Conservation (phyloP, 2,329 filamentous ascomycete species). For the Mollisia scopiformis region DNA sequence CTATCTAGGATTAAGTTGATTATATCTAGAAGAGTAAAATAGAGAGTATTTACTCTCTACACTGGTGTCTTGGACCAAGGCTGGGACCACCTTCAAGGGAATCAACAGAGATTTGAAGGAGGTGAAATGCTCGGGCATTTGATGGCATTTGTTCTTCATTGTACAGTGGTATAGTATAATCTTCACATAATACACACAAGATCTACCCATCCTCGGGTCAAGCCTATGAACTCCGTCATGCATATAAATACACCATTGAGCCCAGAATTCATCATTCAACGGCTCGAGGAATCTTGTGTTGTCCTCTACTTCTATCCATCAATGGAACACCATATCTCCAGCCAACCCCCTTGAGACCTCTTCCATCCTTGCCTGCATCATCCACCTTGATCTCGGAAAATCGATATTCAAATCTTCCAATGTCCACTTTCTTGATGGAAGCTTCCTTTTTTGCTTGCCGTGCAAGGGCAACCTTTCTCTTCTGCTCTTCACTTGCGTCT, state of each 20-base stretch:
- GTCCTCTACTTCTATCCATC: constrained; percentile 64
- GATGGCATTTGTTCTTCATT: constrained; percentile 1
- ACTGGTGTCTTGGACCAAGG: too few relatives aligned
- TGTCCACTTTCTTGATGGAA: constrained; percentile 48
- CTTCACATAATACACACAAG: constrained; percentile 16
- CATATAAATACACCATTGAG: constrained; percentile 13
- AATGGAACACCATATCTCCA: constrained; percentile 67
- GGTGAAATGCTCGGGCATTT: neutral
- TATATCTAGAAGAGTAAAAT: too few relatives aligned
- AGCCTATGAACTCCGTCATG: constrained; percentile 10
- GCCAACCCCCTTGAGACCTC: constrained; percentile 54
- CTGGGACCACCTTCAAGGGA: too few relatives aligned
- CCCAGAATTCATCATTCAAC: constrained; percentile 40
- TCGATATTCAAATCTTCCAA: constrained; percentile 61
- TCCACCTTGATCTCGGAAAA: constrained; percentile 63
- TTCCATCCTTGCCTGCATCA: constrained; percentile 56
- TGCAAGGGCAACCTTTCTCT: constrained; percentile 43
- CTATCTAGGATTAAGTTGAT: too few relatives aligned
- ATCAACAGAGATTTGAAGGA: neutral
- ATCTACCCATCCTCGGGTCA: neutral
- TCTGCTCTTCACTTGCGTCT: constrained; percentile 43
- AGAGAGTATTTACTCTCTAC: too few relatives aligned
- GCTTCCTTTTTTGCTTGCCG: constrained; percentile 41
- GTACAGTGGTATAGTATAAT: constrained; percentile 18
- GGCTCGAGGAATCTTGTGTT: constrained; percentile 68